phyloP scores from a whole-genome alignment of 225 moss, liverwort and hornwort genomes.

The Climacium dendroides region DNA sequence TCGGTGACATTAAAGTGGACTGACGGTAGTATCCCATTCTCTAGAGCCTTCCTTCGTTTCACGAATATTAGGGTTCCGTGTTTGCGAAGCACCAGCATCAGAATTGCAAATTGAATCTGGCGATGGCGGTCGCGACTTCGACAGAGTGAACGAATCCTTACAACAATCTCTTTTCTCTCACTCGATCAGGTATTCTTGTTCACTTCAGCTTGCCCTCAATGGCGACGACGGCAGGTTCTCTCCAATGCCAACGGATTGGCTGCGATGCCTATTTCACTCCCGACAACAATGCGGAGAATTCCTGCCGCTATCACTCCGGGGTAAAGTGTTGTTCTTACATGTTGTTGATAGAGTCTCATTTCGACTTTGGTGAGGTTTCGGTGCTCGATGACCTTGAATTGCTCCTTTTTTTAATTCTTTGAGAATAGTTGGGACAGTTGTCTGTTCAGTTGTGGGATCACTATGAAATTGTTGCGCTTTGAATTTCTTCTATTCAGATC shows the following conservation, averaged over 20 bases:
- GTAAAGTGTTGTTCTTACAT: neutral
- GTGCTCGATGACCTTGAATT: neutral
- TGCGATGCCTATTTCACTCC: conserved; percentile 49
- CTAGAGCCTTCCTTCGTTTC: neutral
- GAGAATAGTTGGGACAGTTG: neutral
- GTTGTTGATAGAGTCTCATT: neutral
- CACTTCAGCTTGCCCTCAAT: neutral
- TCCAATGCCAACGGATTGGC: conserved; percentile 67
- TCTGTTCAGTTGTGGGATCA: neutral
- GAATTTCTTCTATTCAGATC: neutral
- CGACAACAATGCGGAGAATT: conserved; percentile 42
- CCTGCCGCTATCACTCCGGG: conserved; percentile 77
- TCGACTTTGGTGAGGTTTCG: neutral
- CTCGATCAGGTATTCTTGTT: neutral
- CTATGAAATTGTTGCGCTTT: neutral
- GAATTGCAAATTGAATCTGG: neutral
- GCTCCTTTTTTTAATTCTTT: neutral
- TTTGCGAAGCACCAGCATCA: neutral
- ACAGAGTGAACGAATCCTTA: neutral
- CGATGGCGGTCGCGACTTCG: neutral
- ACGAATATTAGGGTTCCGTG: neutral
- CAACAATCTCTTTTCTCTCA: neutral
- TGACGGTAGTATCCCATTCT: neutral
- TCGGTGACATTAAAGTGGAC: neutral
- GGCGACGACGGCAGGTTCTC: neutral